A percentile compares a stretch with the other conserved stretches of the same genome.
Conservation (phyloP, 148 eudicot genomes). For the Vaccinium corymbosum region DNA sequence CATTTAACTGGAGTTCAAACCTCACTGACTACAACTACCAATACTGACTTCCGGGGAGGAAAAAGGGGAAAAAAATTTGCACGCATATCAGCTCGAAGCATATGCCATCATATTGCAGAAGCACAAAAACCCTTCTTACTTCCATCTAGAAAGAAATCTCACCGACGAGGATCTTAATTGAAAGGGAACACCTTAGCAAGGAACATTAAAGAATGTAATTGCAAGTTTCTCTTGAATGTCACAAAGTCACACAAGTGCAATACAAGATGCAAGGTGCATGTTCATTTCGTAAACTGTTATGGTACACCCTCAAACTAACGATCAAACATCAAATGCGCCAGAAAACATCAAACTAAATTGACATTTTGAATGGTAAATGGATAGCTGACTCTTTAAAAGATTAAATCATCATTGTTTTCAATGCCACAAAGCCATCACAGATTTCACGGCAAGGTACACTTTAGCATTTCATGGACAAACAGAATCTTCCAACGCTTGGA, state of each 20-base stretch:
- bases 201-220: not conserved
- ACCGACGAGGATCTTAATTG: not conserved
- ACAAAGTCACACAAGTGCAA: not conserved
- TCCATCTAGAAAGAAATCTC: not conserved
- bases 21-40: too few species aligned
- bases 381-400: not conserved
- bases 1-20: too few species aligned
- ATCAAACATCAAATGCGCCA: not conserved
- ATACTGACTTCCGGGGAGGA: too few species aligned
- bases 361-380: not conserved
- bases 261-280: not conserved
- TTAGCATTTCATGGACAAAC: not conserved
- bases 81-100: not conserved
- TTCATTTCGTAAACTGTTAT: not conserved
- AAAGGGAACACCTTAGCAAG: not conserved
- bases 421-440: not conserved
- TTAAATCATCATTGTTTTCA: not conserved
- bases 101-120: constrained; percentile 1
- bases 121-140: not conserved
- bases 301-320: not conserved
- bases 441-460: not conserved
- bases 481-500: not conserved
- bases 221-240: not conserved
- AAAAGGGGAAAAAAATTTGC: too few species aligned
- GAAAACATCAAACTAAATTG: not conserved